Evolutionary conservation across 148 eudicot genomes (phyloP).

Genomic region (Silene conica): DNA sequence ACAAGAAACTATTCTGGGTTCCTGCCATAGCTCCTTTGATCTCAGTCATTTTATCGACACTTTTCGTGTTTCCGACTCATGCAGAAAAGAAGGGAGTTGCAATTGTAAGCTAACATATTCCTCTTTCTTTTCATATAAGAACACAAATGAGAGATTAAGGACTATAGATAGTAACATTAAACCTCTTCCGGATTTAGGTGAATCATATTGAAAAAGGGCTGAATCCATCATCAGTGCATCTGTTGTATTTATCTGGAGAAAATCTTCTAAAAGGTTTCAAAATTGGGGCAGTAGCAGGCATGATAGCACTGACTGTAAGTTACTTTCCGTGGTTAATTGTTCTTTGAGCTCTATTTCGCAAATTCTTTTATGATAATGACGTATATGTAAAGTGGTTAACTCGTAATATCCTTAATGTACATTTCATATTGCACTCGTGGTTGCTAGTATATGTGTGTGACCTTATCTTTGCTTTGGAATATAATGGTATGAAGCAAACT

Average conservation of each 20-base stretch:
- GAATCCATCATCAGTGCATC: slow-evolving; percentile 50
- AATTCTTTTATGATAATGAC: no score
- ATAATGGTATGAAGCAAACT: no score
- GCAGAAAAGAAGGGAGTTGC: slow-evolving; percentile 60
- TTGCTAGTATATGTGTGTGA: no score
- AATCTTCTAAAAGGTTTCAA: slow-evolving; percentile 54
- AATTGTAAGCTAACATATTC: slow-evolving; percentile 39
- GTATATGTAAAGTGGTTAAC: no score
- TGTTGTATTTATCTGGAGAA: slow-evolving; percentile 52
- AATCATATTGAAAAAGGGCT: slow-evolving; percentile 58
- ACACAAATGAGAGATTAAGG: background rate
- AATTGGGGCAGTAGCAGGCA: slow-evolving; percentile 75
- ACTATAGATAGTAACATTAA: background rate
- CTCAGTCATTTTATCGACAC: slow-evolving; percentile 46
- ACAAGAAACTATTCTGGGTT: slow-evolving; percentile 55
- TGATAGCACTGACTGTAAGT: slow-evolving; percentile 74
- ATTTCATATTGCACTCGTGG: no score
- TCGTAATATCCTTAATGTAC: no score
- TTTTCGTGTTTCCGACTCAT: slow-evolving; percentile 52
- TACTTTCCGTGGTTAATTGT: background rate
- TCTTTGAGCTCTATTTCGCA: background rate
- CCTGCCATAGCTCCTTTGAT: slow-evolving; percentile 54
- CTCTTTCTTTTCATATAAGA: background rate
- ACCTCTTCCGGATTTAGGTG: slow-evolving; percentile 39
- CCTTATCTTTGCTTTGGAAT: no score